Percentiles rank a stretch among this genome's conserved stretches.
These are phyloP conservation scores for Amyloporia xantha DNA, from an alignment of 768 basidiomycete species.

Conservation along the genomic window DNA sequence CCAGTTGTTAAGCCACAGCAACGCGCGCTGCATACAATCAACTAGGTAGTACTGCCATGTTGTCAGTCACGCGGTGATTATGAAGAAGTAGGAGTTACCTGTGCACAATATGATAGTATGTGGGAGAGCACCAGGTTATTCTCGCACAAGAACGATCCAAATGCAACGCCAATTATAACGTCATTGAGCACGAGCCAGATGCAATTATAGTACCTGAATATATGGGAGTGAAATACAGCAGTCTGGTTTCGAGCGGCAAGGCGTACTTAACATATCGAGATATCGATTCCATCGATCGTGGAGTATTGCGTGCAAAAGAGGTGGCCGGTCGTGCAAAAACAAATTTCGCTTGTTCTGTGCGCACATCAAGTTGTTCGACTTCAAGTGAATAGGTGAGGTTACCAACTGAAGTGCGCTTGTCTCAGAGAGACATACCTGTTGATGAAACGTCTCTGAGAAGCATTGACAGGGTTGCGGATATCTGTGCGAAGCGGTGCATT, in stretches of 20 bases:
- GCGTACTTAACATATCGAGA: constrained; percentile 63
- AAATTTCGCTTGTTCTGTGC: constrained; percentile 20
- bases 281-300: constrained; percentile 21
- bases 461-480: not conserved
- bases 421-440: not conserved
- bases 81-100: constrained; percentile 27
- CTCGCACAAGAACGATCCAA: constrained; percentile 65
- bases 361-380: constrained; percentile 17
- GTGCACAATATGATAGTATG: constrained; percentile 19
- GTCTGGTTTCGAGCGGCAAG: not conserved
- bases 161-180: constrained; percentile 71
- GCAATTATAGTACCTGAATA: constrained; percentile 76
- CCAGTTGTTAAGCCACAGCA: constrained; percentile 91
- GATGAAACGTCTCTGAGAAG: no score
- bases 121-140: constrained; percentile 46
- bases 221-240: not conserved
- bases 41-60: constrained; percentile 35
- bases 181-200: constrained; percentile 92
- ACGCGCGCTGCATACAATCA: constrained; percentile 39
- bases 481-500: not conserved
- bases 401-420: constrained; percentile 6
- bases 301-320: constrained; percentile 8
- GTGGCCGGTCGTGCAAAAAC: constrained; percentile 31
- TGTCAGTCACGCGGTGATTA: not conserved
- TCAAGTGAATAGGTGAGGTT: not conserved